A percentile compares a stretch with the other conserved stretches of the same genome.
Evolutionary conservation across 306 rosid species (phyloP).

Genomic region (Ormosia emarginata): DNA sequence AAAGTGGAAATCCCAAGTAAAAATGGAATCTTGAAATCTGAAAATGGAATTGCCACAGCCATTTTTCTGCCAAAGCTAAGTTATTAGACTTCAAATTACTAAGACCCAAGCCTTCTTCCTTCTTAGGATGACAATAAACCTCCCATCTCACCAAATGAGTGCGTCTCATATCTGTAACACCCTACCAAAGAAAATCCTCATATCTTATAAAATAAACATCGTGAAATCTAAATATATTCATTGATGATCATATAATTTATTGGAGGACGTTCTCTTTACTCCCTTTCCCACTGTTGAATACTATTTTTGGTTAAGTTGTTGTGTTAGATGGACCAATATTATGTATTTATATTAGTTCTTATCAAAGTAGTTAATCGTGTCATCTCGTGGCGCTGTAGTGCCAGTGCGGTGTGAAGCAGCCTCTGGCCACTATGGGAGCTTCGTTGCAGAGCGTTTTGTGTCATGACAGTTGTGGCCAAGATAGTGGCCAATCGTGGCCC

Average conservation of each 20-base stretch:
- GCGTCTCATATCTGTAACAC: neutral
- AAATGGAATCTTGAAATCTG: no score
- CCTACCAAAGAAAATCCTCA: neutral
- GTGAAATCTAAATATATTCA: neutral
- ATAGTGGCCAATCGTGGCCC: neutral
- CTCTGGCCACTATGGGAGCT: neutral
- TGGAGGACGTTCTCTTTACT: neutral
- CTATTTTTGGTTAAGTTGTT: neutral
- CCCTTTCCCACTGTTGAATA: neutral
- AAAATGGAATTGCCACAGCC: neutral
- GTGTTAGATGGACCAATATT: constrained; percentile 1
- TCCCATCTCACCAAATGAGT: neutral
- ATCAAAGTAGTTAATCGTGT: neutral
- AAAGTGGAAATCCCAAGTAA: no score
- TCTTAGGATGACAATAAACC: neutral
- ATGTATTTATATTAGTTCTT: neutral
- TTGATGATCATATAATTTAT: neutral
- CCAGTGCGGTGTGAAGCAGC: neutral
- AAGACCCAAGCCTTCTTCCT: neutral
- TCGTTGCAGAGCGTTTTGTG: neutral
- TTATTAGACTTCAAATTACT: neutral
- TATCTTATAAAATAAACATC: neutral
- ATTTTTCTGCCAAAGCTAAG: neutral
- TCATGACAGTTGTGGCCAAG: neutral
- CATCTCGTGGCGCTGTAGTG: neutral